Evolutionary conservation across 768 basidiomycete genomes (phyloP).

Genomic region (Exsudoporus frostii): DNA sequence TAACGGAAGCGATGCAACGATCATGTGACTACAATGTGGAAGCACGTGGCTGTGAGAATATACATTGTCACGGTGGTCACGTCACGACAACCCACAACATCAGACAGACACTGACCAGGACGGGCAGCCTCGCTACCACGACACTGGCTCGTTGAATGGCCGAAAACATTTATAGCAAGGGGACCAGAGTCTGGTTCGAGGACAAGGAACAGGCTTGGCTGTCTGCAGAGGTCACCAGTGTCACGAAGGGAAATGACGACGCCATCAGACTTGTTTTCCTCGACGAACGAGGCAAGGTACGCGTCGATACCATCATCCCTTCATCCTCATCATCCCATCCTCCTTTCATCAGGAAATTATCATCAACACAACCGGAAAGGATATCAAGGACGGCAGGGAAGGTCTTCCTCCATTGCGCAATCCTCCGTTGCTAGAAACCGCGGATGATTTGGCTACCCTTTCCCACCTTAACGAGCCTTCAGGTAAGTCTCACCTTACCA

Average conservation of each 20-base stretch:
- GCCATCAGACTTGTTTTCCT: slow-evolving; percentile 78
- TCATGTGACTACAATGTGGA: background rate
- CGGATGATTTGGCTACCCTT: slow-evolving; percentile 96
- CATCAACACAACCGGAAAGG: slow-evolving; percentile 74
- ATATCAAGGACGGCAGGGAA: slow-evolving; percentile 76
- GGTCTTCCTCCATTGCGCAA: slow-evolving; percentile 91
- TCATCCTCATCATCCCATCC: background rate
- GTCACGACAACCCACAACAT: slow-evolving; percentile 13
- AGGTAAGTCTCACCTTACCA: slow-evolving; percentile 48
- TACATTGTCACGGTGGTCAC: slow-evolving; percentile 21
- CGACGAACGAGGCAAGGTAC: slow-evolving; percentile 91
- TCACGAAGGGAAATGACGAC: slow-evolving; percentile 64
- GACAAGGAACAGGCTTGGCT: slow-evolving; percentile 96
- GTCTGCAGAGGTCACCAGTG: slow-evolving; percentile 75
- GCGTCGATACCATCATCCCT: slow-evolving; percentile 15
- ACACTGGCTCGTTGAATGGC: slow-evolving; percentile 66
- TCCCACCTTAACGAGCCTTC: slow-evolving; percentile 98
- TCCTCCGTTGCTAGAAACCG: slow-evolving; percentile 93
- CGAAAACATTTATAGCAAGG: slow-evolving; percentile 90
- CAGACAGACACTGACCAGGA: background rate
- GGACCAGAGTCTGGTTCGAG: slow-evolving; percentile 88
- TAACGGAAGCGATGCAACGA: no score
- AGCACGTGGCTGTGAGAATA: slow-evolving; percentile 21
- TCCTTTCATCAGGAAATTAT: slow-evolving; percentile 57
- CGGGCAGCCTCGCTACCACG: slow-evolving; percentile 10